Evolutionary conservation across 768 basidiomycete genomes (phyloP).

Genomic region (Leccinum olivaceopallidum): DNA sequence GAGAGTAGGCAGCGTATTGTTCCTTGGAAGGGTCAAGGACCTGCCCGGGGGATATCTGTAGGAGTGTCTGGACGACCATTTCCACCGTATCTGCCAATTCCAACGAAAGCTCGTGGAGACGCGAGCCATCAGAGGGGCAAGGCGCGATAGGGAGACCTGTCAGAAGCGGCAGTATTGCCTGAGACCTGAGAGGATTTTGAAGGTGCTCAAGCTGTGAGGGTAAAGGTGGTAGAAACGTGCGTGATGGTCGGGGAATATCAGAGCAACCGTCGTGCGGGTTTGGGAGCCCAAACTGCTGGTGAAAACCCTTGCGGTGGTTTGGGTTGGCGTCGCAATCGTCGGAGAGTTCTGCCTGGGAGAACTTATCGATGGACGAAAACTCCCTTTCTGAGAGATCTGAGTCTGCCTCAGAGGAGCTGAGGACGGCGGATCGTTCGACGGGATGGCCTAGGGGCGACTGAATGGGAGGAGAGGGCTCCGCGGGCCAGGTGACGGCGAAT

Average conservation of each 20-base stretch:
- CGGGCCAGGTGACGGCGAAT: slow-evolving; percentile 62
- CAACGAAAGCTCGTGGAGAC: slow-evolving; percentile 69
- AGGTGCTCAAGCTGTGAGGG: slow-evolving; percentile 76
- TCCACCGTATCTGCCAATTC: slow-evolving; percentile 93
- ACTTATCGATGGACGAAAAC: slow-evolving; percentile 29
- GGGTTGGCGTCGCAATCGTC: slow-evolving; percentile 31
- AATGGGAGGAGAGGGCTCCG: slow-evolving; percentile 43
- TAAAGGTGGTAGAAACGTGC: slow-evolving; percentile 80
- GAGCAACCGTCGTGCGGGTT: slow-evolving; percentile 27
- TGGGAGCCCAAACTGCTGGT: slow-evolving; percentile 25
- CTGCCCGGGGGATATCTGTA: slow-evolving; percentile 89
- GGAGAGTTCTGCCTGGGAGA: slow-evolving; percentile 33
- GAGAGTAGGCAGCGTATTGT: slow-evolving; percentile 85
- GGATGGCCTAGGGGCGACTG: slow-evolving; percentile 35
- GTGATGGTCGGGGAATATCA: slow-evolving; percentile 57
- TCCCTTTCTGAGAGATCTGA: slow-evolving; percentile 52
- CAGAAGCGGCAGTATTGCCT: slow-evolving; percentile 8
- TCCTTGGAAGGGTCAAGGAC: slow-evolving; percentile 91
- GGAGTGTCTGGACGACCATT: slow-evolving; percentile 86
- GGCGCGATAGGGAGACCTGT: slow-evolving; percentile 19
- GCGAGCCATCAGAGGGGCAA: slow-evolving; percentile 28
- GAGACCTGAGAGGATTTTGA: slow-evolving; percentile 60
- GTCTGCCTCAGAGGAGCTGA: slow-evolving; percentile 54
- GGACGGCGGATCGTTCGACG: slow-evolving; percentile 39
- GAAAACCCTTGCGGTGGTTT: slow-evolving; percentile 25